These are phyloP conservation scores for Neurospora sp. DNA, from an alignment of 495 filamentous ascomycete genomes.

Conservation along the genomic window DNA sequence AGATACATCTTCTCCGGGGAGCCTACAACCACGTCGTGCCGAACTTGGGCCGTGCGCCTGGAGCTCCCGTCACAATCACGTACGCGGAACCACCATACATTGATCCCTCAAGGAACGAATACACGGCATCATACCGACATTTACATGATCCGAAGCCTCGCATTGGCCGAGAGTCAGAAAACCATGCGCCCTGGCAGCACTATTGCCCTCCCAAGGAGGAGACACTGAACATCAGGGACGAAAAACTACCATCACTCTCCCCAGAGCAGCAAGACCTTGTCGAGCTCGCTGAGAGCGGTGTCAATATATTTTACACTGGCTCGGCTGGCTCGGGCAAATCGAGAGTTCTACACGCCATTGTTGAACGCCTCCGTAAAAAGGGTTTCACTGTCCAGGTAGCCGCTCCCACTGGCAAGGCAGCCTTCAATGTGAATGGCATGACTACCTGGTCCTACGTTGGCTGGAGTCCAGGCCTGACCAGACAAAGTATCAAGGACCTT, in stretches of 20 bases:
- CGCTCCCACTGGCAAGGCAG: slow-evolving; percentile 48
- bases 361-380: no score
- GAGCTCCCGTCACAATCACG: slow-evolving; percentile 2
- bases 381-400: slow-evolving; percentile 42
- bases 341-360: slow-evolving; percentile 42
- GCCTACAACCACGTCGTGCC: slow-evolving; percentile 4
- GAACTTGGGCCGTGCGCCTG: background rate
- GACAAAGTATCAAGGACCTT: slow-evolving; percentile 10
- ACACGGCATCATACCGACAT: no score
- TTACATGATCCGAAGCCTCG: no score
- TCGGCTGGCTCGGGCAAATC: slow-evolving; percentile 54
- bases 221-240: no score
- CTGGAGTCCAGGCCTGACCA: slow-evolving; percentile 33
- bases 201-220: no score
- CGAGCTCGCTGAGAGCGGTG: slow-evolving; percentile 33
- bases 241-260: slow-evolving; percentile 13
- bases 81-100: slow-evolving; percentile 13
- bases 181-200: no score
- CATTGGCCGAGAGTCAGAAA: no score
- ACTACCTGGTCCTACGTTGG: slow-evolving; percentile 48
- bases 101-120: background rate
- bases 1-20: background rate
- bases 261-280: slow-evolving; percentile 40
- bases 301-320: slow-evolving; percentile 54
- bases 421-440: slow-evolving; percentile 41